Evolutionary conservation across 345 rosid genomes (phyloP), one percentile per base, ranked within the genome.

Genomic region (Eutrema yunnanense): DNA sequence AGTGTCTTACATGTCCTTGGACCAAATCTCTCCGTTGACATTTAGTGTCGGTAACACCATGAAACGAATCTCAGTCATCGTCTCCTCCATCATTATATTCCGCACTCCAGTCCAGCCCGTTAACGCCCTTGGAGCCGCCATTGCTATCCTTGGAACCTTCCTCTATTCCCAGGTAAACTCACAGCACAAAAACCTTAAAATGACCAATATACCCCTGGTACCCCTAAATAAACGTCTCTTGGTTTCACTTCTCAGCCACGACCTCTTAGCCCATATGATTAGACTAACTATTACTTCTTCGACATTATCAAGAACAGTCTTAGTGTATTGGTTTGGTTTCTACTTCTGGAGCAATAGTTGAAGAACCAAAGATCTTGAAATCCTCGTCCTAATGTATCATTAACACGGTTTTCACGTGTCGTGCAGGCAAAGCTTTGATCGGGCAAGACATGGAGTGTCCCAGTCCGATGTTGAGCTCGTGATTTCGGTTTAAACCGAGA

Each of bases 1-100:
- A 73, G 98, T 94, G 66, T 94, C 98, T 13, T 94, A 94, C 85
- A 94, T 94, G 98, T 91, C 98, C n/a, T 84, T 94, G 46, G 96
- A 94, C 49, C 81, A 94, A 80, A 94, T 94, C 61, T 89, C 97
- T 62, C 97, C 98, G 46, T 81, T 94, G 89, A 94, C 98, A 22
- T 94, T 94, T 76, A 94, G 98, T 79, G 76, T 94, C 0, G 98
- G 98, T 59, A 94, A 94, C 84, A 91, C 98, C 19, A 90, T 95
- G 98, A 95, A 95, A 74, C 92, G 99, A 74, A 90, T 95, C 52
- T 95, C 98, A 0, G 99, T 95, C 75, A 95, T 95, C 0, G 96
- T 92, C 81, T 87, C 99, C 49, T 95, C 99, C 68, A 95, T 95
- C 77, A 95, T 95, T 77, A 90, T 95, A 81, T 95, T 95, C 92